Base-by-base conservation (phyloP, 164 flowering plant genomes). In the Vitis labrusca region DNA sequence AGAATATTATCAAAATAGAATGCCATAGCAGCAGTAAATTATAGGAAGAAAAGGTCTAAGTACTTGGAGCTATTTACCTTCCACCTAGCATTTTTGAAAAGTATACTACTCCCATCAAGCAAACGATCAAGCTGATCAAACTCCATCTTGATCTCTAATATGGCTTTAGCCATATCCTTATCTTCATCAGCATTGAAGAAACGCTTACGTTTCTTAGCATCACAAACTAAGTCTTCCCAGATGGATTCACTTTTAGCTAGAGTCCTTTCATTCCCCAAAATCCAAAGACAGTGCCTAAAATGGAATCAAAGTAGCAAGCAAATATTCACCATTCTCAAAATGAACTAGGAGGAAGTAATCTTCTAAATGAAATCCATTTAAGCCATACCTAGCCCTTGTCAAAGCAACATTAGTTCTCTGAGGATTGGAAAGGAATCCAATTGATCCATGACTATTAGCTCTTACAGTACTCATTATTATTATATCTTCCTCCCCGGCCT, bases 51-150 rank as follows among this genome's bases (percentile, higher is more conserved):
- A 37, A 37, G 44, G 44, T 37, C 11, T 16, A 27, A 37, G 3
- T 3, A 64, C 16, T 11, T 27, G 3, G 56, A 63, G 32, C 5
- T 64, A 23, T 50, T 19, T 74, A 93, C 98, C 93, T 91, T 88
- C 98, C 98, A 91, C 67, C 73, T 84, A 16, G 85, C 78, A 50
- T n/a, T 77, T 65, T 62, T 73, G 74, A 91, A 86, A 66, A 89
- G 80, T 44, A 76, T 8, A 68, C 93, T 88, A 62, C 85, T 81
- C 9, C 64, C 77, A 37, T 80, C 78, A 0, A 93, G 84, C 73
- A 89, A 79, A 73, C 89, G 89, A 63, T 89, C 94, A 58, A 89
- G 77, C 61, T 91, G 84, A 68, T 90, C 77, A 32, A 87, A 77
- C 74, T 90, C 89, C 71, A 82, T 79, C 81, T 86, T 89, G 50